These are phyloP conservation scores for Nicotiana otophora DNA, from an alignment of 257 asterid species.

Conservation along the genomic window DNA sequence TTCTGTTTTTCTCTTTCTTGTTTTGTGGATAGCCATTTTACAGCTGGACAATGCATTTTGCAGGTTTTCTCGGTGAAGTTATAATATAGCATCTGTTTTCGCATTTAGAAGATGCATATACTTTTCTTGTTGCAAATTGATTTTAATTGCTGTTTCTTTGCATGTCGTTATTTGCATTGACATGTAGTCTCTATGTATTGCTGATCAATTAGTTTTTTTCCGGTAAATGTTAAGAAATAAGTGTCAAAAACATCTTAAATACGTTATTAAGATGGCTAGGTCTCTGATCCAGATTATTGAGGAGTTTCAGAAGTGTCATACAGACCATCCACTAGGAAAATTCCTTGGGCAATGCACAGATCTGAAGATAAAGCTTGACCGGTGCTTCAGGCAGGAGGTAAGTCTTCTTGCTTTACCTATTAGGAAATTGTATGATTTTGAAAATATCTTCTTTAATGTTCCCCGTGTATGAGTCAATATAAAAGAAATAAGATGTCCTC, in stretches of 20 bases:
- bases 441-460: not conserved
- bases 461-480: not conserved
- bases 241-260: too few species aligned
- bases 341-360: conserved; percentile 73
- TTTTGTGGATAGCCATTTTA: not conserved
- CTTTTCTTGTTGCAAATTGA: not conserved
- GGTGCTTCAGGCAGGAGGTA: conserved; percentile 73
- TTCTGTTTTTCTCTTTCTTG: too few species aligned
- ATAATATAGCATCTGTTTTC: not conserved
- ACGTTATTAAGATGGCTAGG: too few species aligned
- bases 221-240: too few species aligned
- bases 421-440: not conserved
- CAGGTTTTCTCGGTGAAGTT: not conserved
- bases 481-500: not conserved
- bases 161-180: not conserved
- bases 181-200: not conserved
- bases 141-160: not conserved
- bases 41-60: not conserved
- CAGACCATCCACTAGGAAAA: conserved; percentile 75
- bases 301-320: conserved; percentile 66
- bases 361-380: conserved; percentile 62
- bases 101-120: not conserved
- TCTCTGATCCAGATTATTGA: conserved; percentile 46
- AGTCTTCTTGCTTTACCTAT: conserved; percentile 12
- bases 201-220: not conserved